Evolutionary conservation across 139 green algal species (phyloP), one percentile per base, ranked within the genome.

Genomic region (Chlorella sp.): DNA sequence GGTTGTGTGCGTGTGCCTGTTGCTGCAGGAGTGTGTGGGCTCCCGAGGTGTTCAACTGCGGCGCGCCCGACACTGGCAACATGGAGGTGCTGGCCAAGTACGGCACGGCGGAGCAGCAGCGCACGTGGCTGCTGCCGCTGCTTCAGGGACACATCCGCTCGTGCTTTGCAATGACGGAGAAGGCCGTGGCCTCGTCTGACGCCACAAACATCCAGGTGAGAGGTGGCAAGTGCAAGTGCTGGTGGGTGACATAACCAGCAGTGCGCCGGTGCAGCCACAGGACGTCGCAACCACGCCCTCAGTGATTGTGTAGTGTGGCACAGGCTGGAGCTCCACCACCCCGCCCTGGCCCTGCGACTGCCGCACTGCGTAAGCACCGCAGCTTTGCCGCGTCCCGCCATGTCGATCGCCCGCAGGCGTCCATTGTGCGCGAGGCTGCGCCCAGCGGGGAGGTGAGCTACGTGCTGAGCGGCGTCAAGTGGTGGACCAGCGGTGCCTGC

Each of bases 91-190:
- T 92, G 67, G 80, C 88, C 71, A 87, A 77, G 60, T 98, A 98
- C 74, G 96, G 93, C 72, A 93, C 74, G 0, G 67, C 17, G 0
- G 62, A 87, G 62, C 96, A 99, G 86, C 91, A 98, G 85, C 55
- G 70, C 29, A 64, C 27, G 55, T 99, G 94, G 93, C 86, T 99
- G 80, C 71, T 95, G 68, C 95, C 96, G 17, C 86, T 99, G 78
- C 86, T 98, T 69, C 68, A 76, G 1, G 96, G 95, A n/a, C 27
- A 86, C 29, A 94, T 97, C 66, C 81, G 95, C 22, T 93, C 82
- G 22, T 97, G 92, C 77, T 99, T 99, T 79, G 94, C 91, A 5
- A 99, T 99, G 96, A 99, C 94, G 0, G 96, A 99, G 78, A 96
- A 95, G 35, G 84, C 77, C 0, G 95, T 99, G n/a, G 96, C 96